Base-by-base conservation (phyloP, 164 flowering plant genomes). In the Santalum album region DNA sequence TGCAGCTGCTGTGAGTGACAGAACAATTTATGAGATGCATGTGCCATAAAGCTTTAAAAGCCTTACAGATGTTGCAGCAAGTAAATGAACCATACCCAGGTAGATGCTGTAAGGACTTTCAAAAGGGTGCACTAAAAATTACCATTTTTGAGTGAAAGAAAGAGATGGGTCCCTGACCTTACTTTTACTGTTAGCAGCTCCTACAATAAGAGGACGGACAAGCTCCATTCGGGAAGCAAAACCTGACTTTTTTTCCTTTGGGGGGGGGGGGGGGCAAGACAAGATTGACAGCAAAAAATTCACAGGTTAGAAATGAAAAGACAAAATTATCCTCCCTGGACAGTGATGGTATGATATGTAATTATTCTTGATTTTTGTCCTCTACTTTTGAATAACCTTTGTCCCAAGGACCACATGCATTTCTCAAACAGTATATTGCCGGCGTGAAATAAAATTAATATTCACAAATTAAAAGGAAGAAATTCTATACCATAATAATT, bases 1-100 rank as follows among this genome's bases (percentile, higher is more conserved):
- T 24, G 17, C 40, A 52, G 26, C 42, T 12, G 29, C 32, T 19
- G 25, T 43, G 53, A 42, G 57, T 50, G 53, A 25, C 26, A 42
- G 53, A 6, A 20, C 14, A 58, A 68, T 68, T 68, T 63, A 60
- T 55, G 65, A 68, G 61, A 39, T 60, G 49, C 66, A 69, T 65
- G 69, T 61, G 69, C 53, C 65, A 49, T 11, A 53, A 51, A 58
- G 63, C 65, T 12, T 57, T 60, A 12, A 63, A 51, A 51, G 68
- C 62, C 29, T 51, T 19, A 32, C 64, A 45, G 62, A 47, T 49
- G 27, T 52, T 51, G 48, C 61, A 55, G 62, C 12, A 27, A 44
- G 55, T n/a, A 56, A 47, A 53, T 57, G 50, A 55, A 35, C 40
- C 44, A 38, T 12, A 4, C 45, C 45, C 44, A 36, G 56, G 45